Base-by-base conservation (phyloP, 306 rosid genomes). In the Sicyos edulis region DNA sequence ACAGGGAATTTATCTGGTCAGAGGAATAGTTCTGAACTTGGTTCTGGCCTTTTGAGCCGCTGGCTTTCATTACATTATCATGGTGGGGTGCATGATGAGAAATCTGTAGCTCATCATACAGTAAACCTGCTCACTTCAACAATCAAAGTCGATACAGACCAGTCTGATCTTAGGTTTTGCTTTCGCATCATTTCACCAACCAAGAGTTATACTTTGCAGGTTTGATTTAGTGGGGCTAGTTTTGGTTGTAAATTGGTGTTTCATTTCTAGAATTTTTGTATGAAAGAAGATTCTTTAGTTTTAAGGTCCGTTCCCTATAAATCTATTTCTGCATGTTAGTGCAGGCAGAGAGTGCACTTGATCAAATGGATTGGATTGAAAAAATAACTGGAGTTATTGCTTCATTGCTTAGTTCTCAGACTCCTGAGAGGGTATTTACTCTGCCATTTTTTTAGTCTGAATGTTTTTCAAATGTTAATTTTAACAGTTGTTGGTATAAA, bases 321-420 rank as follows among this genome's bases (percentile, higher is more conserved):
- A 60, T 73, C 76, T 78, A 77, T 83, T 87, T 86, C 54, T 85
- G 83, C 84, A 85, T 87, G 92, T 91, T 85, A 85, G 86, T 87
- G 92, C 97, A 95, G 99, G 99, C 99, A 87, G 99, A 95, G 86
- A 95, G 99, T 84, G 99, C 99, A 0, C 74, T 95, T 74, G 99
- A 95, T 80, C 99, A 95, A 88, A 91, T 91, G 99, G 99, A 95
- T 82, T 95, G 99, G 99, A 95, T 95, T 77, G 99, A 95, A 81
- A 95, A 95, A 88, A 95, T 95, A 80, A 95, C 99, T 1, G 99
- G 99, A 72, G 99, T 95, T 80, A 95, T 95, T 85, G 97, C 99
- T 70, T 95, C 99, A 40, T 83, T 95, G 84, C 91, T 95, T 67
- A 89, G 96, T 76, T 95, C 99, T 80, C 99, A 95, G 83, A 84